A percentile compares a stretch with the other conserved stretches of the same genome.
These are phyloP conservation scores for Cyberlindnera americana DNA, from an alignment of 805 yeast species.

Conservation along the genomic window DNA sequence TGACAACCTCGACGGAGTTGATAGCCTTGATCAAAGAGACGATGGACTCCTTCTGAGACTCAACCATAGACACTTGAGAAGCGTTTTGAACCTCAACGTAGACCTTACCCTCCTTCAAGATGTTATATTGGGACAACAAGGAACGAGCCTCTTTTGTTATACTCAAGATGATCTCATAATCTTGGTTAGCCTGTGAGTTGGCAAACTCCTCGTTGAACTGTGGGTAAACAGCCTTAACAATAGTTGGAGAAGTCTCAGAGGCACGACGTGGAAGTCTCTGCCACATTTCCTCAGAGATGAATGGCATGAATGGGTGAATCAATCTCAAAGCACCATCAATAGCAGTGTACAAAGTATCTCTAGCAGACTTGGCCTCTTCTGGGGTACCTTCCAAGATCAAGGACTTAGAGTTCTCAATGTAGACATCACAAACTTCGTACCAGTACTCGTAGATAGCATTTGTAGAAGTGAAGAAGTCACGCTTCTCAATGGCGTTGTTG, in stretches of 20 bases:
- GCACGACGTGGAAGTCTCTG: slow-evolving; percentile 92
- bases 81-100: slow-evolving; percentile 66
- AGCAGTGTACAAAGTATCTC: slow-evolving; percentile 90
- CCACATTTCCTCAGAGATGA: slow-evolving; percentile 97
- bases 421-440: slow-evolving; percentile 95
- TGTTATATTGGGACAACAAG: slow-evolving; percentile 82
- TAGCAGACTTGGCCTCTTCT: slow-evolving; percentile 82
- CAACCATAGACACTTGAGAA: slow-evolving; percentile 48
- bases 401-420: slow-evolving; percentile 94
- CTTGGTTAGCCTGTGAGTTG: slow-evolving; percentile 61
- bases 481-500: slow-evolving; percentile 65
- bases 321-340: slow-evolving; percentile 85
- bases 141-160: slow-evolving; percentile 92
- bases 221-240: slow-evolving; percentile 81
- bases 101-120: slow-evolving; percentile 83
- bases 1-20: slow-evolving; percentile 64
- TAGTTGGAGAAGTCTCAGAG: slow-evolving; percentile 63
- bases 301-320: slow-evolving; percentile 99
- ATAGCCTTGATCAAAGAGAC: slow-evolving; percentile 91
- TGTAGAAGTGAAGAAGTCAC: slow-evolving; percentile 89
- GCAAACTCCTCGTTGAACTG: slow-evolving; percentile 54
- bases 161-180: slow-evolving; percentile 80
- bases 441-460: slow-evolving; percentile 88
- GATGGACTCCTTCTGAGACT: slow-evolving; percentile 78
- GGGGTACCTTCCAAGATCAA: slow-evolving; percentile 88